Evolutionary conservation across 345 rosid genomes (phyloP).

Genomic region (Eutrema yunnanense): DNA sequence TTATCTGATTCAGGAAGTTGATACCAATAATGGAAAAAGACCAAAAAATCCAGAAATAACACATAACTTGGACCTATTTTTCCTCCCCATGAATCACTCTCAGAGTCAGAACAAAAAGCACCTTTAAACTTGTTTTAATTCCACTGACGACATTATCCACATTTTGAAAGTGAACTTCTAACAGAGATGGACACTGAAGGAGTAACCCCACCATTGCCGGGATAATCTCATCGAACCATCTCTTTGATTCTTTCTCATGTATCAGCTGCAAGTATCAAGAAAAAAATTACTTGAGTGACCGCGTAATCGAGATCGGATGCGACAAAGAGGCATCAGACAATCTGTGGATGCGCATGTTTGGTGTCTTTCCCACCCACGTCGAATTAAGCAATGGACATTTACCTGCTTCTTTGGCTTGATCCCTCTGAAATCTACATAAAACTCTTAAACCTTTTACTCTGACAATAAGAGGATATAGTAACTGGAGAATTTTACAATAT

Average conservation of each 20-base stretch:
- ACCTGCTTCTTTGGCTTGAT: too few relatives aligned
- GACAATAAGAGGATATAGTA: too few relatives aligned
- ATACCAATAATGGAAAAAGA: too few relatives aligned
- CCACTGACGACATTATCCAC: slow-evolving; percentile 16
- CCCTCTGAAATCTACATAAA: too few relatives aligned
- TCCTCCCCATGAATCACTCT: background rate
- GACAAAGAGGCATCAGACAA: too few relatives aligned
- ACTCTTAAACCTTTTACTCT: too few relatives aligned
- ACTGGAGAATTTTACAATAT: too few relatives aligned
- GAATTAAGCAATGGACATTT: too few relatives aligned
- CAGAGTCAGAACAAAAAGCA: background rate
- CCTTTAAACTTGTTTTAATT: slow-evolving; percentile 29
- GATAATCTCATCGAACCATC: slow-evolving; percentile 61
- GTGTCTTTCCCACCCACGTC: too few relatives aligned
- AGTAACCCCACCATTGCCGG: slow-evolving; percentile 66
- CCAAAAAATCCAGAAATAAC: background rate
- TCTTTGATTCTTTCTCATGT: slow-evolving; percentile 39
- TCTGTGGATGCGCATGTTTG: too few relatives aligned
- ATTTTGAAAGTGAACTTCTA: slow-evolving; percentile 55
- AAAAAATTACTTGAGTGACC: background rate
- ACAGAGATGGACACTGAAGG: slow-evolving; percentile 50
- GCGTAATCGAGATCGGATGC: too few relatives aligned
- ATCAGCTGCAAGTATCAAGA: slow-evolving; percentile 37
- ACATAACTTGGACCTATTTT: background rate
- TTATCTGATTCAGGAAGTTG: background rate